A percentile compares a stretch with the other conserved stretches of the same genome.
Conservation (phyloP, 192 early-diverging fungal genomes). For the Spizellomyces punctatus region DNA sequence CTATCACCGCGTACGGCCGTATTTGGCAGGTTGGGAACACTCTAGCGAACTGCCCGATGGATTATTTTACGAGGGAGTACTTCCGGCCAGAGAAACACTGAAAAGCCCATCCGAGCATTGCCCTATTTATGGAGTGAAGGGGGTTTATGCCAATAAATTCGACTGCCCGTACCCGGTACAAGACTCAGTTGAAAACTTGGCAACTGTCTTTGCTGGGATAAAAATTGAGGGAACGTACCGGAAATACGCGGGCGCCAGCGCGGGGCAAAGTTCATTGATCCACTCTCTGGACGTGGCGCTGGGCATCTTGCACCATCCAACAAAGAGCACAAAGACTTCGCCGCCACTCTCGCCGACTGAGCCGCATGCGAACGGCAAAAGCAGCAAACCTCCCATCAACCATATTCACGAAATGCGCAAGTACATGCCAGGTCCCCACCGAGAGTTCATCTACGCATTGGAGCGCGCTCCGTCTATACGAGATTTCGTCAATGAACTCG, state of each 20-base stretch:
- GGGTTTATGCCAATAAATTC: neutral
- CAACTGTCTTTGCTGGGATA: no score
- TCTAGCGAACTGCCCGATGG: constrained; percentile 83
- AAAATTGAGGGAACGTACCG: constrained; percentile 40
- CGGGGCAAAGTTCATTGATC: constrained; percentile 92
- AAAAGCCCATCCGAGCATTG: constrained; percentile 13
- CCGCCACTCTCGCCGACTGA: neutral
- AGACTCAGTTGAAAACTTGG: constrained; percentile 10
- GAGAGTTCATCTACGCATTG: constrained; percentile 74
- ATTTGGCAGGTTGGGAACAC: constrained; percentile 90
- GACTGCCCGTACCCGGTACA: constrained; percentile 5
- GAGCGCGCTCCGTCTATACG: constrained; percentile 43
- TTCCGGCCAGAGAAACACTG: neutral
- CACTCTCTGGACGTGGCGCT: constrained; percentile 88
- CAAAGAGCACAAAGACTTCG: constrained; percentile 46
- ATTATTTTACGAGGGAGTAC: constrained; percentile 89
- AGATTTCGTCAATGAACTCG: constrained; percentile 26
- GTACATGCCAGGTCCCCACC: constrained; percentile 89
- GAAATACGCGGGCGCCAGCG: constrained; percentile 83
- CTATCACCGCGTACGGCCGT: constrained; percentile 90
- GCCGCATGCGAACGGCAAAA: constrained; percentile 21
- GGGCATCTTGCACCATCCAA: constrained; percentile 86
- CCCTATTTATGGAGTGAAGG: constrained; percentile 21
- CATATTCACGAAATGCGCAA: constrained; percentile 89
- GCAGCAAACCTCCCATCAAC: constrained; percentile 58